Conservation (phyloP, 2,329 filamentous ascomycete species). For the Dothidotthia symphoricarpi region DNA sequence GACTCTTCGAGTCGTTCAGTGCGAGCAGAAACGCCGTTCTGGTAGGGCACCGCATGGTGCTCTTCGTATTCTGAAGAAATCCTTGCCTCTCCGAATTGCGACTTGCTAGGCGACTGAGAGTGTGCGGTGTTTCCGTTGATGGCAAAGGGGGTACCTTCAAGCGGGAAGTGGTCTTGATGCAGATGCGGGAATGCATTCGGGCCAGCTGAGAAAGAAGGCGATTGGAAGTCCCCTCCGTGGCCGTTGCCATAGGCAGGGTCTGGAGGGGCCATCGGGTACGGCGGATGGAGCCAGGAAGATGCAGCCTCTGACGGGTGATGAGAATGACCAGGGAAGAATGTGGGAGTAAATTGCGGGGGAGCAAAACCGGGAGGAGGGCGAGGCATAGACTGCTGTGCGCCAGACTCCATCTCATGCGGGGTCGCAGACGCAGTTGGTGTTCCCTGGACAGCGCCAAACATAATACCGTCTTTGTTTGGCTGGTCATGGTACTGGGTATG, state of each 20-base stretch:
- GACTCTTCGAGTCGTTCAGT: constrained; percentile 25
- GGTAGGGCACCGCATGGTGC: constrained; percentile 14
- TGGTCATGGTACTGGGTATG: constrained; percentile 20
- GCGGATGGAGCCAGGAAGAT: constrained; percentile 31
- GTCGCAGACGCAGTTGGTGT: constrained; percentile 39
- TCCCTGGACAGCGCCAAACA: constrained; percentile 42
- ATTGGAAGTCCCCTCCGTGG: constrained; percentile 26
- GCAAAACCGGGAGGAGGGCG: constrained; percentile 37
- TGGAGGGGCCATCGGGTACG: constrained; percentile 29
- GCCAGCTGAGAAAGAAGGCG: constrained; percentile 16
- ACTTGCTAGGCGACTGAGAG: constrained; percentile 36
- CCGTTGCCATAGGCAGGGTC: constrained; percentile 24
- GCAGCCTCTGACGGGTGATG: constrained; percentile 38
- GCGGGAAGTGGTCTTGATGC: constrained; percentile 21
- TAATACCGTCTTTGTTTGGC: constrained; percentile 35
- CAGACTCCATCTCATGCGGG: constrained; percentile 21
- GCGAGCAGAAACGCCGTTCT: constrained; percentile 15
- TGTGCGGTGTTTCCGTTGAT: constrained; percentile 29
- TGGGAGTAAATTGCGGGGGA: constrained; percentile 28
- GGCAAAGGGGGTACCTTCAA: constrained; percentile 13
- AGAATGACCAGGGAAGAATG: constrained; percentile 35
- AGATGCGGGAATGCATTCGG: constrained; percentile 20
- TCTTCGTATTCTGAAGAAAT: constrained; percentile 23
- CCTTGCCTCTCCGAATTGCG: constrained; percentile 26
- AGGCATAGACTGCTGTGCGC: constrained; percentile 20